A percentile compares a stretch with the other conserved stretches of the same genome.
phyloP scores from a whole-genome alignment of 371 early-diverging fungal species.

The Mucor racemosus region DNA sequence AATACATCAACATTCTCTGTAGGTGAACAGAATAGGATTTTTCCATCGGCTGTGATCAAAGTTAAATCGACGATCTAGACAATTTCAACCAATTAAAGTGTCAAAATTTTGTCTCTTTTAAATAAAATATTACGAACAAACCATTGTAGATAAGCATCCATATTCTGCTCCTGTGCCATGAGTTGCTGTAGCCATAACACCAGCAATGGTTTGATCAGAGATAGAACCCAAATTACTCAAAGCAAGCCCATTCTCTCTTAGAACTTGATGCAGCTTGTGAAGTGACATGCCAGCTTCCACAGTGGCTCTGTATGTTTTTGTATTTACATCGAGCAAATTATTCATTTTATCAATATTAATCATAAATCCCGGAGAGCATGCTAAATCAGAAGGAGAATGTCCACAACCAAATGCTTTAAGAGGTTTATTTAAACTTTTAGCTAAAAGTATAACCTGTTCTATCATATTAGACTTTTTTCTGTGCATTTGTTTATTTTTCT shows the following conservation, averaged over 20 bases:
- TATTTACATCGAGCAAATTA: slow-evolving; percentile 59
- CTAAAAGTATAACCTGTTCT: slow-evolving; percentile 56
- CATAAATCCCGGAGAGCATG: slow-evolving; percentile 72
- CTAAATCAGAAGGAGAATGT: slow-evolving; percentile 85
- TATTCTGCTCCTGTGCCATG: slow-evolving; percentile 83
- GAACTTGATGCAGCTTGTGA: slow-evolving; percentile 61
- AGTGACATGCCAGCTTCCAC: slow-evolving; percentile 80
- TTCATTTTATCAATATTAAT: slow-evolving; percentile 74
- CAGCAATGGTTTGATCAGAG: slow-evolving; percentile 81
- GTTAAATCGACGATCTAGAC: slow-evolving; percentile 63
- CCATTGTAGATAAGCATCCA: slow-evolving; percentile 70
- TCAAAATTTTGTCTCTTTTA: not conserved
- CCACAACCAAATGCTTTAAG: slow-evolving; percentile 80
- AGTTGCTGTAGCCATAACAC: slow-evolving; percentile 79
- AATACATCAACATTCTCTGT: slow-evolving; percentile 59
- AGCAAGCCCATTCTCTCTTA: slow-evolving; percentile 68
- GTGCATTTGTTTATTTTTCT: too few relatives aligned
- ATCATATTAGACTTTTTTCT: not conserved
- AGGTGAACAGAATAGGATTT: slow-evolving; percentile 54
- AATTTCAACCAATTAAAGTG: not conserved
- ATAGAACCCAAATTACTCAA: slow-evolving; percentile 83
- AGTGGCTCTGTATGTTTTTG: slow-evolving; percentile 50
- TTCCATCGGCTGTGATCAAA: slow-evolving; percentile 64
- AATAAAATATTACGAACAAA: slow-evolving; percentile 26
- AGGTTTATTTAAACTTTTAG: slow-evolving; percentile 46